Conservation (phyloP, 225 moss, liverwort and hornwort genomes). For the Bryum argenteum region DNA sequence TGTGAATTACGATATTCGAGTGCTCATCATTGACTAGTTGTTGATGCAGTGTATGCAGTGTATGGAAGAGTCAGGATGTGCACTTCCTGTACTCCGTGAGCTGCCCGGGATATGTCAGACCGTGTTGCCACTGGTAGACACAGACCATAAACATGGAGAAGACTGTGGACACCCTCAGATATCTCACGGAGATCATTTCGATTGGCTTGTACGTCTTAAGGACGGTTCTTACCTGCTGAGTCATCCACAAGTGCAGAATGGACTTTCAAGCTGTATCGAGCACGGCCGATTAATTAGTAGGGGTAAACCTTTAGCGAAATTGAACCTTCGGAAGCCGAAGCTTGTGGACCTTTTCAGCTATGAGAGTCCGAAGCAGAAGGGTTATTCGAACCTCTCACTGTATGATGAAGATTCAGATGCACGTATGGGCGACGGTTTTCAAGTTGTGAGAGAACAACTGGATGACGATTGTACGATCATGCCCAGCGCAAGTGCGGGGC, state of each 20-base stretch:
- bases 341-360: constrained; percentile 78
- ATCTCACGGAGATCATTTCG: constrained; percentile 86
- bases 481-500: constrained; percentile 53
- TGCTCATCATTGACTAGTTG: constrained; percentile 30
- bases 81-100: constrained; percentile 77
- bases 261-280: constrained; percentile 69
- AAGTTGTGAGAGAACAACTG: constrained; percentile 37
- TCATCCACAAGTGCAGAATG: constrained; percentile 69
- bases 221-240: constrained; percentile 88
- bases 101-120: constrained; percentile 63
- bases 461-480: constrained; percentile 47
- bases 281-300: constrained; percentile 88
- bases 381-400: constrained; percentile 58
- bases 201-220: constrained; percentile 83
- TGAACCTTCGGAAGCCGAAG: constrained; percentile 65
- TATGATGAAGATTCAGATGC: constrained; percentile 42
- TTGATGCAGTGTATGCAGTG: constrained; percentile 68
- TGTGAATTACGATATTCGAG: neutral
- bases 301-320: constrained; percentile 78
- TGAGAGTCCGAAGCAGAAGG: constrained; percentile 68
- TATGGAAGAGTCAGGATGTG: constrained; percentile 84
- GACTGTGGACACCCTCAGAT: constrained; percentile 89
- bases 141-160: constrained; percentile 81
- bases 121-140: constrained; percentile 45
- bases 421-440: constrained; percentile 17